Conservation (phyloP, 2,329 filamentous ascomycete genomes). For the Phaeosphaeria sp. region DNA sequence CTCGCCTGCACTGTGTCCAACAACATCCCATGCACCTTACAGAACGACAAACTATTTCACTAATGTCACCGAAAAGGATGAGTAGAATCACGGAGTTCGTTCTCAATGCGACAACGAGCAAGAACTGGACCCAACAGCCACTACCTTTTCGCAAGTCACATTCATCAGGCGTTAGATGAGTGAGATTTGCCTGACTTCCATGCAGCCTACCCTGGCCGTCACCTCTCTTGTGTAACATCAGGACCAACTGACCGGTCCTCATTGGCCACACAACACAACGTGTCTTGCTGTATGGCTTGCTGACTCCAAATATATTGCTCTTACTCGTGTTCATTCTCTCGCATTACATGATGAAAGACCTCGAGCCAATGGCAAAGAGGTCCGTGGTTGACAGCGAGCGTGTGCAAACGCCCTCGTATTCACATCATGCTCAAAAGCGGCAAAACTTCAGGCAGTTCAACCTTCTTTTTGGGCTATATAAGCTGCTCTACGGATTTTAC, state of each 20-base stretch:
- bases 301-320: not conserved
- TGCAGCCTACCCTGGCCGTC: not conserved
- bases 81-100: not conserved
- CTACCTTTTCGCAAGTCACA: not conserved
- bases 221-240: not conserved
- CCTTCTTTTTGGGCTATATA: not conserved
- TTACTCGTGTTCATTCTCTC: not conserved
- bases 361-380: not conserved
- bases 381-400: not conserved
- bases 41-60: too few species aligned
- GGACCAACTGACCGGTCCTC: not conserved
- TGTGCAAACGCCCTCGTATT: not conserved
- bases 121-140: not conserved
- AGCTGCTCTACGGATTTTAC: too few species aligned
- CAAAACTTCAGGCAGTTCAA: not conserved
- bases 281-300: not conserved
- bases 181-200: not conserved
- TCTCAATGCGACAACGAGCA: not conserved
- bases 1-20: too few species aligned
- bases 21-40: too few species aligned
- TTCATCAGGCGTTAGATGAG: not conserved
- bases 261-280: not conserved
- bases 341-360: not conserved
- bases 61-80: not conserved
- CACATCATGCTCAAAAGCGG: not conserved